These are phyloP conservation scores for Pseudogymnoascus sp. DNA, from an alignment of 2,329 filamentous ascomycete genomes.

Conservation along the genomic window DNA sequence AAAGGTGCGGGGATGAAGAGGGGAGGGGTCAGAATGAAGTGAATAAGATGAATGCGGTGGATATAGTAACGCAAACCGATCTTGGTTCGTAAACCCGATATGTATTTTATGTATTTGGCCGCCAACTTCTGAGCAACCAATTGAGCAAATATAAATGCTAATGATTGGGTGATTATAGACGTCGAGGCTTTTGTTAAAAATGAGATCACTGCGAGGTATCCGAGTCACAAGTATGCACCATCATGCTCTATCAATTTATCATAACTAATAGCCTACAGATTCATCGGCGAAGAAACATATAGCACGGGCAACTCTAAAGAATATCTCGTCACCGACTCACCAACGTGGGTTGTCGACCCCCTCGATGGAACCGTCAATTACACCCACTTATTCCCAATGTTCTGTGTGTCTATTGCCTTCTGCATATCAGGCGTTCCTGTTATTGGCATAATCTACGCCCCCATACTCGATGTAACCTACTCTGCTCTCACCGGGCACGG, in stretches of 20 bases:
- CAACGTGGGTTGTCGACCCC: conserved; percentile 72
- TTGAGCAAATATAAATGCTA: conserved; percentile 14
- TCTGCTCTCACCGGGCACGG: conserved; percentile 57
- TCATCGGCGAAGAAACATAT: conserved; percentile 71
- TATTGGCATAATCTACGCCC: conserved; percentile 65
- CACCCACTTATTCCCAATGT: conserved; percentile 73
- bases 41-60: conserved; percentile 69
- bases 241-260: background rate
- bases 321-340: conserved; percentile 55
- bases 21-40: conserved; percentile 22
- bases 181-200: conserved; percentile 62
- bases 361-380: conserved; percentile 74
- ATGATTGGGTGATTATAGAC: conserved; percentile 37
- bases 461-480: conserved; percentile 62
- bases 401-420: conserved; percentile 70
- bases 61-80: conserved; percentile 71
- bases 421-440: conserved; percentile 50
- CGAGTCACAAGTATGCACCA: conserved; percentile 51
- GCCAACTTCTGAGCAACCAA: background rate
- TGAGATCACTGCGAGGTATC: conserved; percentile 52
- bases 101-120: conserved; percentile 11
- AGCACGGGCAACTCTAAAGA: conserved; percentile 57
- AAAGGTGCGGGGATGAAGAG: conserved; percentile 38
- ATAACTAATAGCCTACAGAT: conserved; percentile 37
- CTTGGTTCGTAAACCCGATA: conserved; percentile 42